Percentiles rank a stretch among this genome's conserved stretches.
Conservation (phyloP, 768 basidiomycete species). For the Collybiopsis luxurians region DNA sequence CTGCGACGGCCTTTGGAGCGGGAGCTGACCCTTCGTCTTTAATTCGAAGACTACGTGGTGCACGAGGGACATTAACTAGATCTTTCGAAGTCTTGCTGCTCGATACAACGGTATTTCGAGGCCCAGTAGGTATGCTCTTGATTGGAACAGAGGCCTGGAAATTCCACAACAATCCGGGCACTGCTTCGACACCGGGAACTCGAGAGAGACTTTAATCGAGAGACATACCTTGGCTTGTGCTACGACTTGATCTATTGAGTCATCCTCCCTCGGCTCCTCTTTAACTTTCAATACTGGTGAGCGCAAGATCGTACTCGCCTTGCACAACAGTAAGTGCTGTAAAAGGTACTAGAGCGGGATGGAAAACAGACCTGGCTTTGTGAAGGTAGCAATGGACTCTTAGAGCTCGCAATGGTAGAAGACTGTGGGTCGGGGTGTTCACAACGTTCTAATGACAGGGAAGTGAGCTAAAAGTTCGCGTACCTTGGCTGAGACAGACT, state of each 20-base stretch:
- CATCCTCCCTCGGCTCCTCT: neutral
- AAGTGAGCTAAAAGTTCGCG: no score
- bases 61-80: slow-evolving; percentile 3
- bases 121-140: neutral
- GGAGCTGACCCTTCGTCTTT: slow-evolving; percentile 19
- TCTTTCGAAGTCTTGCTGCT: slow-evolving; percentile 32
- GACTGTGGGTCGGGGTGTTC: neutral
- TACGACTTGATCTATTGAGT: neutral
- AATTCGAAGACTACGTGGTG: slow-evolving; percentile 17
- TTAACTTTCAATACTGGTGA: neutral
- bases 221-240: neutral
- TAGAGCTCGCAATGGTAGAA: neutral
- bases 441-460: neutral
- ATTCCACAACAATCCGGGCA: neutral
- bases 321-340: neutral
- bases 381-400: no score
- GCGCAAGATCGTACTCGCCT: neutral
- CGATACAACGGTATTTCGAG: slow-evolving; percentile 31
- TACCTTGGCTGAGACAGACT: neutral
- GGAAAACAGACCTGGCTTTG: neutral
- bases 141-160: neutral
- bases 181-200: no score
- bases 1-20: slow-evolving; percentile 34
- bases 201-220: neutral
- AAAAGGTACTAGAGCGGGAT: neutral